Evolutionary conservation across 2,329 filamentous ascomycete species (phyloP).

Genomic region (Curvularia spicifera): DNA sequence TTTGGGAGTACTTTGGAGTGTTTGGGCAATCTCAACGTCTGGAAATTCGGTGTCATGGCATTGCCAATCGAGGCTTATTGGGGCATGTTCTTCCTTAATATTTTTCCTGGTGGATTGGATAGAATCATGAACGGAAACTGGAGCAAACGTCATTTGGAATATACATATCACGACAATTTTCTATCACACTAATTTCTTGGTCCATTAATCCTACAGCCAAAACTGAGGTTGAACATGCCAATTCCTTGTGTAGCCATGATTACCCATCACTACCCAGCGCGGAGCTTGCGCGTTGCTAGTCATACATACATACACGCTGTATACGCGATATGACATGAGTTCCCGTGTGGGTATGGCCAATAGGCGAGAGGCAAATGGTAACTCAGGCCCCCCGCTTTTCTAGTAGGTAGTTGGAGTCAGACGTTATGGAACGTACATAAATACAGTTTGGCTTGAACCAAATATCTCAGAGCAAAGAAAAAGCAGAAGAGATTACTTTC

Average conservation of each 20-base stretch:
- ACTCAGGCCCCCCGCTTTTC: slow-evolving; percentile 9
- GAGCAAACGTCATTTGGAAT: not conserved
- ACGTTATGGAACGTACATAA: not conserved
- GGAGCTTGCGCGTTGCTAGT: not conserved
- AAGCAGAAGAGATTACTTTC: not conserved
- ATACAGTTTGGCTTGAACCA: not conserved
- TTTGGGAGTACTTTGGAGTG: not conserved
- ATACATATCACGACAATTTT: not conserved
- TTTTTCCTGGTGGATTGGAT: not conserved
- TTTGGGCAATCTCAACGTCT: not conserved
- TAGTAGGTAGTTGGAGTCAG: slow-evolving; percentile 5
- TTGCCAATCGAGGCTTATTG: slow-evolving; percentile 1
- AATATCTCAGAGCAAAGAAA: not conserved
- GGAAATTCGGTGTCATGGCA: not conserved
- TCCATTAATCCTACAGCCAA: not conserved
- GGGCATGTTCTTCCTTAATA: not conserved
- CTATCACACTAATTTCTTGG: not conserved
- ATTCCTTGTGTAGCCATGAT: not conserved
- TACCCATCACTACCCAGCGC: not conserved
- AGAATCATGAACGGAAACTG: not conserved
- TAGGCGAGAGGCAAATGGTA: not conserved
- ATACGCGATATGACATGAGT: slow-evolving; percentile 1
- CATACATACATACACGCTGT: slow-evolving; percentile 2
- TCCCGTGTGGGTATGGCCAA: not conserved
- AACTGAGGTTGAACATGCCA: not conserved